Evolutionary conservation across 1,284 basidiomycete species (phyloP), one percentile per base, ranked within the genome.

Genomic region (Fomes fomentarius): DNA sequence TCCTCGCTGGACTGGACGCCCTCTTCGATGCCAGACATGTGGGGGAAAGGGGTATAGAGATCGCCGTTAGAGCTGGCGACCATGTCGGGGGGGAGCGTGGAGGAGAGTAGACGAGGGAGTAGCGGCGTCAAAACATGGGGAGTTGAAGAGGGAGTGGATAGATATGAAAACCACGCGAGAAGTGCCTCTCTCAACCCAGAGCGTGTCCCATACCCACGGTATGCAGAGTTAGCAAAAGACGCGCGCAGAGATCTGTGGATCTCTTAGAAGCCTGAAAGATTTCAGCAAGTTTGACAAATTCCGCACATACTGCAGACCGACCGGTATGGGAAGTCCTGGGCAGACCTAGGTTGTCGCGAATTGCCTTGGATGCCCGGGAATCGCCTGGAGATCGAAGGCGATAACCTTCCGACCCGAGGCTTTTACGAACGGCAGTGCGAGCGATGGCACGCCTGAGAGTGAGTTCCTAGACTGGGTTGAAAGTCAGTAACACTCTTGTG

Each of bases 1-100:
- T 87, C 85, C 66, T 87, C 85, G 68, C 83, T 85, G 15, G 85
- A 86, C 70, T 84, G 83, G 49, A 78, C 78, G 38, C 83, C 80
- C 63, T 88, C 85, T 66, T 87, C 85, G 54, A 76, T 69, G 57
- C 77, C 72, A 68, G 78, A 76, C 53, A 66, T 61, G 52, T 74
- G 72, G 40, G 78, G 77, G 70, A 82, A 84, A 30, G 81, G 78
- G 19, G 80, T 73, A 66, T 79, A 84, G 54, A 83, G 74, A 71
- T 82, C 81, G 70, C 74, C 71, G 71, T 74, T 75, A 57, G 74
- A 58, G 65, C 77, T 78, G 64, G 74, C 75, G 70, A 84, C 83
- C 83, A 85, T 86, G 64, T 56, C 64, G 58, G 57, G 41, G 63
- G 57, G 58, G 47, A 35, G 56, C 46, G 58, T 53, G 57, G 61